Evolutionary conservation across 2,329 filamentous ascomycete species (phyloP).

Genomic region (Thielaviopsis populi): DNA sequence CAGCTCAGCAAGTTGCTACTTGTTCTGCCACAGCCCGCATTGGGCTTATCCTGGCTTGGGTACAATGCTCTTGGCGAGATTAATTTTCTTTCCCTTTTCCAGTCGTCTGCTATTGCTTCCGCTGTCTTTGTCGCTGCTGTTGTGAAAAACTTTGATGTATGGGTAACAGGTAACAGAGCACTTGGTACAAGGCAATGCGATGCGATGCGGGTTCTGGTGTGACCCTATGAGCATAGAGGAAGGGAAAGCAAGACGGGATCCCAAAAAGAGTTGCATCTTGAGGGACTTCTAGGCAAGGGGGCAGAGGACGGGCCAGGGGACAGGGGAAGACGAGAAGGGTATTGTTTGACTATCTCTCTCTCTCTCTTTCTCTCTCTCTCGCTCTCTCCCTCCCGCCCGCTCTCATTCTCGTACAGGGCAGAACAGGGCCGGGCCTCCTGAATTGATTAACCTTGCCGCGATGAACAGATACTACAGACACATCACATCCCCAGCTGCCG

Average conservation of each 20-base stretch:
- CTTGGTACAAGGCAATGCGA: not conserved
- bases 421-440: not conserved
- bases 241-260: not conserved
- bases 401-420: not conserved
- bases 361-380: not conserved
- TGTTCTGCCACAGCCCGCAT: too few relatives aligned
- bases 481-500: not conserved
- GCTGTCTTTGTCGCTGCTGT: not conserved
- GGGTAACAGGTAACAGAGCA: not conserved
- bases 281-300: not conserved
- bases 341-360: not conserved
- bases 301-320: not conserved
- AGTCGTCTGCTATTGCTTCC: not conserved
- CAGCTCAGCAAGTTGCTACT: too few relatives aligned
- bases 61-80: not conserved
- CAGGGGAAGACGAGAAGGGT: constrained; percentile 1
- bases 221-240: not conserved
- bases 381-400: not conserved
- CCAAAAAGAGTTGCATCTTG: constrained; percentile 3
- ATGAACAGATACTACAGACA: not conserved
- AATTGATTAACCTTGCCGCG: not conserved
- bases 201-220: not conserved
- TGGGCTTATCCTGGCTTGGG: not conserved
- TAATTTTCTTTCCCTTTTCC: not conserved
- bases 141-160: not conserved